Conservation (phyloP, 257 asterid species). For the Fraxinus excelsior region DNA sequence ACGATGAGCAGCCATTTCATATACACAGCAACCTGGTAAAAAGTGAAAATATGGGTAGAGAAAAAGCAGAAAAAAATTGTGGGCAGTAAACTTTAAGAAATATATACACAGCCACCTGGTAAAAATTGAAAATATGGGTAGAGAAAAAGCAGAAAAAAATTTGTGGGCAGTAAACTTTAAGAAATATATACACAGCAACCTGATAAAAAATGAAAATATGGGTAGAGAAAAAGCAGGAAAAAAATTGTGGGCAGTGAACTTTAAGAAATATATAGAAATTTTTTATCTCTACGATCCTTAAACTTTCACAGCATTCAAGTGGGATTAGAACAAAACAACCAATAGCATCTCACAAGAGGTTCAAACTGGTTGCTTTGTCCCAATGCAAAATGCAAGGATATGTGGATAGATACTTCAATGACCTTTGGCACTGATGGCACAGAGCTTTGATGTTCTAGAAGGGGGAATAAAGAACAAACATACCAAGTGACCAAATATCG, state of each 20-base stretch:
- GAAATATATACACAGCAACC: conserved; percentile 67
- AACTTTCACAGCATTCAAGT: neutral
- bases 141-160: conserved; percentile 15
- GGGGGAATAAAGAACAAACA: conserved; percentile 20
- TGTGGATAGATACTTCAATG: neutral
- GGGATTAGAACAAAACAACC: neutral
- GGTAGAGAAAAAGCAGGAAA: conserved; percentile 12
- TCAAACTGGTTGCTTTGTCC: neutral
- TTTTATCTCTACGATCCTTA: neutral
- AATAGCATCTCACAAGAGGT: neutral
- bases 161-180: neutral
- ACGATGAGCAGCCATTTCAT: conserved; percentile 99
- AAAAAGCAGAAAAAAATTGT: conserved; percentile 11
- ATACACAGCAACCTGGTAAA: conserved; percentile 89
- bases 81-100: neutral
- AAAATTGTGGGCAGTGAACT: neutral
- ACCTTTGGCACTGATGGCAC: conserved; percentile 7
- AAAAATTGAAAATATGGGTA: conserved; percentile 13
- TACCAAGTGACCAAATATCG: conserved; percentile 99
- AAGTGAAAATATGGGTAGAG: conserved; percentile 9
- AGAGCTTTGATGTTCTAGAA: neutral
- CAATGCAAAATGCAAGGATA: neutral
- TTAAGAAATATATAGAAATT: neutral
- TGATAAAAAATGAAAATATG: conserved; percentile 32
- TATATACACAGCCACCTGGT: conserved; percentile 75